These are phyloP conservation scores for Pyronema domesticum DNA, from an alignment of 495 filamentous ascomycete genomes.

Conservation along the genomic window DNA sequence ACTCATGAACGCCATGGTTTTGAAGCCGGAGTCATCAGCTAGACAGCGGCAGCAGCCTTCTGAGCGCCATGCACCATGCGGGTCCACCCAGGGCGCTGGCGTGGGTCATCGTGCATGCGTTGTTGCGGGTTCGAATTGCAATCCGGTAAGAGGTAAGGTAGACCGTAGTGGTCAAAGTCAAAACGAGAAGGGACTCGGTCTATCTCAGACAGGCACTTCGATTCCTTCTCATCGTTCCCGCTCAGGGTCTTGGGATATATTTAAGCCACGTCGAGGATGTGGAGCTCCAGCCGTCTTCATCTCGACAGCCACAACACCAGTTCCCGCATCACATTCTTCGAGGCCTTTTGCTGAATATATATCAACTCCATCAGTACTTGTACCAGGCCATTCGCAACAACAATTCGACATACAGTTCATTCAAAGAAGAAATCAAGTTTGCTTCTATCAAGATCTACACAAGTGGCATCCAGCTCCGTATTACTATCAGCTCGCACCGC, in stretches of 20 bases:
- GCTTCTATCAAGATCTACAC: neutral
- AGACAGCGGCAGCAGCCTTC: neutral
- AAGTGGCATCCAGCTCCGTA: neutral
- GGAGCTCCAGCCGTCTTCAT: neutral
- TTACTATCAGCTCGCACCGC: neutral
- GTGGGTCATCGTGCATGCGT: constrained; percentile 1
- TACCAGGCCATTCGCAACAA: neutral
- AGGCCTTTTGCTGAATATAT: neutral
- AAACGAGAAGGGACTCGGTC: neutral
- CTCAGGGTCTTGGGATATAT: neutral
- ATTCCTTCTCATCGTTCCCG: neutral
- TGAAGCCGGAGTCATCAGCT: neutral
- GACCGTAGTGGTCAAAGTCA: neutral
- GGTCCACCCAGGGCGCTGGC: neutral
- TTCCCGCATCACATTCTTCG: neutral
- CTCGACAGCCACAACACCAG: constrained; percentile 1
- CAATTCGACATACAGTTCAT: neutral
- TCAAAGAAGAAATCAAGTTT: neutral
- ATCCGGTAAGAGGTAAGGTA: neutral
- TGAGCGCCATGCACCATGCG: neutral
- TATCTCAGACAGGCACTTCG: neutral
- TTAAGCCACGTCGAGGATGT: constrained; percentile 4
- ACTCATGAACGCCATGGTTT: neutral
- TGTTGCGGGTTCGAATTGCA: neutral
- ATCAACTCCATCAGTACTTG: neutral